Conservation (phyloP, 805 yeast species). For the Yarrowia sp. region DNA sequence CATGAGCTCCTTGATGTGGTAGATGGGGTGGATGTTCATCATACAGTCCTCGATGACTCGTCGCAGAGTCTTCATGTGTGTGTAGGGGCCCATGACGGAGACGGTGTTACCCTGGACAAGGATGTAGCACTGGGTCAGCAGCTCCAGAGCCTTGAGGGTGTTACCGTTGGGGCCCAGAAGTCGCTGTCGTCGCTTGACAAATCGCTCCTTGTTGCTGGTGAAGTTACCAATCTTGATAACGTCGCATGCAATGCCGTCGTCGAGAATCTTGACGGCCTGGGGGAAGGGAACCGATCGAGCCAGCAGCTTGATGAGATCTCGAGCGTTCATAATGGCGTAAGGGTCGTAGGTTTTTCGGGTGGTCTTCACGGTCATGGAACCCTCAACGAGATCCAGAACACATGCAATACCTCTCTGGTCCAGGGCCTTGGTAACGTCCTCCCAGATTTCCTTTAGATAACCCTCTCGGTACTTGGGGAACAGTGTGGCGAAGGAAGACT, state of each 20-base stretch:
- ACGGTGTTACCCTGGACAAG: constrained; percentile 97
- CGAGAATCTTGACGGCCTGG: constrained; percentile 86
- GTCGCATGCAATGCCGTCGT: constrained; percentile 93
- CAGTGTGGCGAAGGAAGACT: constrained; percentile 87
- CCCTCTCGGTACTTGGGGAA: constrained; percentile 96
- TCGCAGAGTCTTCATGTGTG: constrained; percentile 87
- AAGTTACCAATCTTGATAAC: constrained; percentile 91
- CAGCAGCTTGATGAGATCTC: constrained; percentile 87
- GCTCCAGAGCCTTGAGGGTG: constrained; percentile 90
- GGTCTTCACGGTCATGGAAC: constrained; percentile 95
- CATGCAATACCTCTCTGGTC: constrained; percentile 74
- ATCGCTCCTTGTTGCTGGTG: constrained; percentile 87
- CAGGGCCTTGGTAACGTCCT: constrained; percentile 80
- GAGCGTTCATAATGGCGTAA: constrained; percentile 85
- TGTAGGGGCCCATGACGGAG: constrained; percentile 93
- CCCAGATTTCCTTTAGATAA: constrained; percentile 87
- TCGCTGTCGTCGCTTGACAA: constrained; percentile 92
- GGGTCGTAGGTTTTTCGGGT: constrained; percentile 96
- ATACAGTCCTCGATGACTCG: constrained; percentile 97
- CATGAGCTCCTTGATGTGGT: constrained; percentile 96
- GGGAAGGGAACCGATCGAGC: constrained; percentile 97
- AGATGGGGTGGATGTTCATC: constrained; percentile 96
- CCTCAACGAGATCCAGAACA: constrained; percentile 86
- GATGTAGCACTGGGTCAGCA: constrained; percentile 91
- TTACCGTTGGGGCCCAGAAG: constrained; percentile 96